Percentiles rank a stretch among this genome's conserved stretches.
Conservation (phyloP, 805 yeast species). For the Cyberlindnera meyerae region DNA sequence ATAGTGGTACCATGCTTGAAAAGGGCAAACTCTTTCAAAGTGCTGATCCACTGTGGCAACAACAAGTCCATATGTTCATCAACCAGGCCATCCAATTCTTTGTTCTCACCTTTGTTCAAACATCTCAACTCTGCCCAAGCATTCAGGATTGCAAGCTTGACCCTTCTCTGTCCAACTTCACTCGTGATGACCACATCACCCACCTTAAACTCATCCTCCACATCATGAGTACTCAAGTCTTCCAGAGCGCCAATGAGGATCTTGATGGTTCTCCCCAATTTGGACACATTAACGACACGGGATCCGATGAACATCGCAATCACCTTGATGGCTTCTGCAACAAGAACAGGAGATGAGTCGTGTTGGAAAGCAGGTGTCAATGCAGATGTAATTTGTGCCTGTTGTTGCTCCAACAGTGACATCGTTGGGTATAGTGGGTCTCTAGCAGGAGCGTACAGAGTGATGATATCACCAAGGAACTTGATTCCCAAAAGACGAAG, state of each 20-base stretch:
- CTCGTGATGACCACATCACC: constrained; percentile 51
- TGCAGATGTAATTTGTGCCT: constrained; percentile 90
- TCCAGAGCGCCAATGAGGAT: constrained; percentile 65
- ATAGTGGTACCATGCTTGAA: constrained; percentile 37
- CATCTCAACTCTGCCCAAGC: constrained; percentile 67
- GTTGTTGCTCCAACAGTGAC: constrained; percentile 81
- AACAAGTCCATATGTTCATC: constrained; percentile 54
- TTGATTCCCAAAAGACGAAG: constrained; percentile 63
- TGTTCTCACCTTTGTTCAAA: constrained; percentile 24
- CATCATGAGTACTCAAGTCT: constrained; percentile 33
- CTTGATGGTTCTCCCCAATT: constrained; percentile 52
- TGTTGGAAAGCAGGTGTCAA: constrained; percentile 77
- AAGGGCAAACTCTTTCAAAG: constrained; percentile 69
- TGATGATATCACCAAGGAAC: constrained; percentile 59
- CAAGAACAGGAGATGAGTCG: constrained; percentile 68
- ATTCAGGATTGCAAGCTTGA: constrained; percentile 57
- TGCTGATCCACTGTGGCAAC: constrained; percentile 74
- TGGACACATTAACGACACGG: constrained; percentile 45
- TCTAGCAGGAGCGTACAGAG: constrained; percentile 50
- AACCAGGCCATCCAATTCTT: constrained; percentile 44
- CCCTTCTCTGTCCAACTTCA: constrained; percentile 37
- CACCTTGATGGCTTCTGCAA: constrained; percentile 71
- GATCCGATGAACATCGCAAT: constrained; percentile 71
- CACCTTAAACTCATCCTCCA: constrained; percentile 35
- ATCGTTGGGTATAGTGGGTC: constrained; percentile 72